Evolutionary conservation across 2,329 filamentous ascomycete species (phyloP), one percentile per base, ranked within the genome.

Genomic region (Fusarium sacchari): DNA sequence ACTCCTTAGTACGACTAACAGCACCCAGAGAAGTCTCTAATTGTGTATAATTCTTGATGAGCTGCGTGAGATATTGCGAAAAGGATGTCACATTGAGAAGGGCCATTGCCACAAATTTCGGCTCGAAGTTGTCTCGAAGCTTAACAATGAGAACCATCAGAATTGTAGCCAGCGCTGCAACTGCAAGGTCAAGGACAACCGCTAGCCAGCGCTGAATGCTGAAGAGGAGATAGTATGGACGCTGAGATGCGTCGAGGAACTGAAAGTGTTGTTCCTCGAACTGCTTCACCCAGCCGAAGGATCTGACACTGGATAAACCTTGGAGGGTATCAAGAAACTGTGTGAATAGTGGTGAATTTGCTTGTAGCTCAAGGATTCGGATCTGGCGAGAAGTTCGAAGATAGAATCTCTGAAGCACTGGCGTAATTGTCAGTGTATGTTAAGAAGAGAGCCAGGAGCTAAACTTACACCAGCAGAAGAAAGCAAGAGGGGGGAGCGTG

Each of bases 131-230:
- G 5, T 43, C 30, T 15, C 68, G 65, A 14, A 87, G 75, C 47
- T 69, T 58, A 5, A 86, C 83, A 4, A 85, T 83, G 5, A 88
- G 74, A 15, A 88, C 83, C 5, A 88, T 73, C 36, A 69, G n/a
- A 6, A 87, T 71, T 1, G 85, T 81, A 2, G 86, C 86, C 37
- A 89, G 80, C 4, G 75, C 83, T 1, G 86, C 83, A 1, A 87
- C 84, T 7, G 78, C 52, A 5, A 88, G 74, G 65, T 88, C 85
- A 15, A 89, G 74, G 2, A 86, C 84, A 5, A 88, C 75, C 0
- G 80, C 84, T 3, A 88, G 78, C 86, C 86, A 88, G 30, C 84
- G 80, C 67, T 88, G 87, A 20, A 88, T 84, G 26, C 83, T 83
- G 63, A 81, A 84, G 15, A 88, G 80, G 12, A 87, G 78, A 64